These are phyloP conservation scores for Penicillium bovifimosum DNA, from an alignment of 495 filamentous ascomycete genomes.

Conservation along the genomic window DNA sequence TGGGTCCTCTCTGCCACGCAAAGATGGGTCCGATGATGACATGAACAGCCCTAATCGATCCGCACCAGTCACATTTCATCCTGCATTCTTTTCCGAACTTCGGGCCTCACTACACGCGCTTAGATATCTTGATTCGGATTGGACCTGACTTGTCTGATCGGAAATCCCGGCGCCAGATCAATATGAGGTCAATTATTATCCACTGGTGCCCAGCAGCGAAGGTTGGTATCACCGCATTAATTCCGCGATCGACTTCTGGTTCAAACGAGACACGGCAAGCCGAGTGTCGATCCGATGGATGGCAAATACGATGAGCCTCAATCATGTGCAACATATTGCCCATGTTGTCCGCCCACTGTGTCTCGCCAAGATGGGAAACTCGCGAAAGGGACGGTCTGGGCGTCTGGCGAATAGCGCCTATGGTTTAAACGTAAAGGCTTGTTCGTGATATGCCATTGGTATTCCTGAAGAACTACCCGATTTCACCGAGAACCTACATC, in stretches of 20 bases:
- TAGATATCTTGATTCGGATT: background rate
- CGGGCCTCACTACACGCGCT: background rate
- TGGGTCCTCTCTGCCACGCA: background rate
- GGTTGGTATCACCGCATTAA: background rate
- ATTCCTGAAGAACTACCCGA: no score
- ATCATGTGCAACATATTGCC: no score
- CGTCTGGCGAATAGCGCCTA: no score
- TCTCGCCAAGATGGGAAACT: no score
- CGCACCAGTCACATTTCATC: background rate
- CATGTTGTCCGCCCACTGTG: background rate
- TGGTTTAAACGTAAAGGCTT: no score
- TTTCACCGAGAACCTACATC: no score
- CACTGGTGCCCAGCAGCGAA: background rate
- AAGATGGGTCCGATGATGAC: background rate
- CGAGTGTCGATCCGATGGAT: no score
- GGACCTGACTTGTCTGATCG: background rate
- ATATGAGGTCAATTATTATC: background rate
- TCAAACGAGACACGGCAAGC: no score
- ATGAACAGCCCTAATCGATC: background rate
- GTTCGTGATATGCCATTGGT: no score
- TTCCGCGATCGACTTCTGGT: background rate
- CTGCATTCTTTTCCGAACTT: background rate
- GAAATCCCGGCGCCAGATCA: background rate
- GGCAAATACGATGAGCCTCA: no score
- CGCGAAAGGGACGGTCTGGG: no score